phyloP scores from a whole-genome alignment of 2,329 filamentous ascomycete genomes.

The Blumeria graminis region DNA sequence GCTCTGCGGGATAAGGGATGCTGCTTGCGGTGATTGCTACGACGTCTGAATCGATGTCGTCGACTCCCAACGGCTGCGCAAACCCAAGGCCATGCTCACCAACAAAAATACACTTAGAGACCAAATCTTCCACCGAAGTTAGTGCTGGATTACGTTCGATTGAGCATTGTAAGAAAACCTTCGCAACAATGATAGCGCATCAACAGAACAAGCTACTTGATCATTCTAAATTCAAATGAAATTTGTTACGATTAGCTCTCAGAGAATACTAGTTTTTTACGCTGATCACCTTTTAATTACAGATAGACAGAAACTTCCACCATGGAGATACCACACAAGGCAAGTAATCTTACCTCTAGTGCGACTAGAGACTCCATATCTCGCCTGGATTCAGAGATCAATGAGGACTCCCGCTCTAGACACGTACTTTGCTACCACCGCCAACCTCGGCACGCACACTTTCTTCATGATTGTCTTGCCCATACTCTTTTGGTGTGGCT shows the following conservation, averaged over 20 bases:
- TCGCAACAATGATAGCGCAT: too few relatives aligned
- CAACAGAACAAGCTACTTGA: too few relatives aligned
- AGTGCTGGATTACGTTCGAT: slow-evolving; percentile 43
- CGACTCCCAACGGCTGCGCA: slow-evolving; percentile 12
- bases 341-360: slow-evolving; percentile 65
- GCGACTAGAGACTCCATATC: slow-evolving; percentile 83
- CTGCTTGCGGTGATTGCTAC: slow-evolving; percentile 5
- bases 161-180: slow-evolving; percentile 26
- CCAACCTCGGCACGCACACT: slow-evolving; percentile 90
- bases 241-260: too few relatives aligned
- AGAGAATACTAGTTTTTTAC: too few relatives aligned
- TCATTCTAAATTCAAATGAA: too few relatives aligned
- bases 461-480: slow-evolving; percentile 96
- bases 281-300: slow-evolving; percentile 2
- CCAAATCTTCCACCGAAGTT: too few relatives aligned
- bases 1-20: too few relatives aligned
- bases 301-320: slow-evolving; percentile 66
- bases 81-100: too few relatives aligned
- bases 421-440: slow-evolving; percentile 89
- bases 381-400: slow-evolving; percentile 62
- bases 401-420: slow-evolving; percentile 68
- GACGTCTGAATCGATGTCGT: slow-evolving; percentile 16
- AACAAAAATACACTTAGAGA: too few relatives aligned
- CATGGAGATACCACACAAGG: slow-evolving; percentile 72
- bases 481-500: slow-evolving; percentile 90